Percentiles rank a stretch among this genome's conserved stretches.
phyloP scores from a whole-genome alignment of 352 stramenopile genomes.

The Phytophthora macrochlamydospora region DNA sequence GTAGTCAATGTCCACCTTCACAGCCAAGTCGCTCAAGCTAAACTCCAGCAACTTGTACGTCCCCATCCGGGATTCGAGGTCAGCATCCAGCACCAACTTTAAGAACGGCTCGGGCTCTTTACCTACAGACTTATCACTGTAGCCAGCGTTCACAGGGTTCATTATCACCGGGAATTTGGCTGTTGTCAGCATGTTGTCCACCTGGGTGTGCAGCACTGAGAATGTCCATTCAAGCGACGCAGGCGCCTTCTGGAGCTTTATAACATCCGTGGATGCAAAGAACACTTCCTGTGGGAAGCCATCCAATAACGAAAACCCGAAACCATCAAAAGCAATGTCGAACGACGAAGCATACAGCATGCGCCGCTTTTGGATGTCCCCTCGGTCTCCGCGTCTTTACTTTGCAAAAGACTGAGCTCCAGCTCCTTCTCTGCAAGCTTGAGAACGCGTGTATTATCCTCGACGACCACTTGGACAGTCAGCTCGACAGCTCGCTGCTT shows the following conservation, averaged over 20 bases:
- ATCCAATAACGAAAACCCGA: conserved; percentile 82
- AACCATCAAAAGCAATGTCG: conserved; percentile 76
- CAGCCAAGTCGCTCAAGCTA: conserved; percentile 61
- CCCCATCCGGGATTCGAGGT: conserved; percentile 73
- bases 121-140: conserved; percentile 72
- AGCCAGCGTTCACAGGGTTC: conserved; percentile 79
- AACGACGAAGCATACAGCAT: conserved; percentile 86
- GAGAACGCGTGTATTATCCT: conserved; percentile 79
- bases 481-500: conserved; percentile 60
- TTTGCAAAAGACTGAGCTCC: conserved; percentile 73
- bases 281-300: conserved; percentile 84
- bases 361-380: conserved; percentile 78
- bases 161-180: conserved; percentile 87
- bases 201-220: conserved; percentile 80
- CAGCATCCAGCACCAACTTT: conserved; percentile 76
- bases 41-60: conserved; percentile 88
- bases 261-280: conserved; percentile 77
- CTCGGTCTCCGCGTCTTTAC: conserved; percentile 64
- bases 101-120: conserved; percentile 67
- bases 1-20: conserved; percentile 89
- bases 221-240: conserved; percentile 79
- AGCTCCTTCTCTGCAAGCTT: conserved; percentile 84
- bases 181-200: conserved; percentile 85
- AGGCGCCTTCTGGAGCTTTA: conserved; percentile 74
- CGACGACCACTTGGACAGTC: conserved; percentile 79